These are phyloP conservation scores for Astraeus odoratus DNA, from an alignment of 768 basidiomycete species.

Conservation along the genomic window DNA sequence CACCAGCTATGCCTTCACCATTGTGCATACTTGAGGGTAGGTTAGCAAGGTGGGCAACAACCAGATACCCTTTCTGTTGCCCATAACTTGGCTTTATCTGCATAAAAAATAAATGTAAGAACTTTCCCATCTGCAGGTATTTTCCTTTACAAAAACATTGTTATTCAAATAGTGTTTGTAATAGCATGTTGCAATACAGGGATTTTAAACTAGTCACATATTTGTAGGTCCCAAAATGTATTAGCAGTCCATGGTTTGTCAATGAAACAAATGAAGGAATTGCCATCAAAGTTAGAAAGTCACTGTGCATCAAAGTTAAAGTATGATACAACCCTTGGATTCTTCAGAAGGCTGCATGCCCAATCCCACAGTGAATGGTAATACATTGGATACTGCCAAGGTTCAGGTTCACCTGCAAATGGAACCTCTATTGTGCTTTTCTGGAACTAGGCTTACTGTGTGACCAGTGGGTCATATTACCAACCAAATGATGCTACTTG, in stretches of 20 bases:
- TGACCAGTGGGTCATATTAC: slow-evolving; percentile 2
- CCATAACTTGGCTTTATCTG: slow-evolving; percentile 36
- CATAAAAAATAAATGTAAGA: slow-evolving; percentile 30
- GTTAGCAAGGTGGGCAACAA: slow-evolving; percentile 28
- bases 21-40: slow-evolving; percentile 28
- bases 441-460: slow-evolving; percentile 3
- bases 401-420: neutral
- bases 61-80: slow-evolving; percentile 31
- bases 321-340: slow-evolving; percentile 16
- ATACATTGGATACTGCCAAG: neutral
- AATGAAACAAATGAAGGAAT: slow-evolving; percentile 20
- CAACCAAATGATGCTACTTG: neutral
- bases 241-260: slow-evolving; percentile 34
- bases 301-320: slow-evolving; percentile 29
- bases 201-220: slow-evolving; percentile 8
- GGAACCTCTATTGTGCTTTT: neutral
- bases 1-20: slow-evolving; percentile 27
- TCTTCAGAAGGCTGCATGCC: slow-evolving; percentile 20
- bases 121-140: slow-evolving; percentile 15
- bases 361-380: slow-evolving; percentile 11
- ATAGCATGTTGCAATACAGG: neutral
- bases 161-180: neutral
- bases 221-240: slow-evolving; percentile 31
- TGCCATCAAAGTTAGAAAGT: slow-evolving; percentile 22
- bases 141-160: neutral